phyloP scores from a whole-genome alignment of 164 flowering plant species.

The Vitis rotundifolia region DNA sequence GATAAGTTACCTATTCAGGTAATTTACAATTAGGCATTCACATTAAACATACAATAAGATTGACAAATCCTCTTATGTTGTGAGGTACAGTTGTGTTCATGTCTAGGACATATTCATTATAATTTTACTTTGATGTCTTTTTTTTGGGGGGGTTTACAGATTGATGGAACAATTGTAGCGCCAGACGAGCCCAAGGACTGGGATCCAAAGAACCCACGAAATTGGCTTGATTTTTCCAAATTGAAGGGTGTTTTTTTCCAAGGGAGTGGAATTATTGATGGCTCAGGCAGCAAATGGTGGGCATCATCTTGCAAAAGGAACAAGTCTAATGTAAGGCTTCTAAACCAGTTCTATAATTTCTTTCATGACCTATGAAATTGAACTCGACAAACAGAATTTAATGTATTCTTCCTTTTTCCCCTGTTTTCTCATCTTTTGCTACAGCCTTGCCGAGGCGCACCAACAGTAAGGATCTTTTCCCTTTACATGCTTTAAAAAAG shows the following conservation, averaged over 20 bases:
- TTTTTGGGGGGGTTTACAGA: constrained; percentile 36
- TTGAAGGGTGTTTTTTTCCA: constrained; percentile 61
- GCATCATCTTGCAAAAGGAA: constrained; percentile 92
- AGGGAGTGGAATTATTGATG: constrained; percentile 90
- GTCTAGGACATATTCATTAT: neutral
- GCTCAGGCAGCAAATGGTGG: constrained; percentile 97
- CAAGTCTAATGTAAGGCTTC: constrained; percentile 62
- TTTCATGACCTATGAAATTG: neutral
- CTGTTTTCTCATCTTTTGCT: constrained; percentile 5
- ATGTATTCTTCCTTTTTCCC: constrained; percentile 10
- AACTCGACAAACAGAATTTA: neutral
- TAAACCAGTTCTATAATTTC: neutral
- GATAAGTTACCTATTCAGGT: constrained; percentile 69
- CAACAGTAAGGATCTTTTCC: constrained; percentile 59
- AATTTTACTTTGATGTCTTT: neutral
- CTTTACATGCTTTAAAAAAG: neutral
- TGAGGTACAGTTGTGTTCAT: neutral
- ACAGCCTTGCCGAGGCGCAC: constrained; percentile 92
- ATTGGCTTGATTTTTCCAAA: constrained; percentile 80
- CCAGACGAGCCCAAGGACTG: constrained; percentile 83
- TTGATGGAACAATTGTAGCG: constrained; percentile 80
- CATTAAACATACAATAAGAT: neutral
- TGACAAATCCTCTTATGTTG: neutral
- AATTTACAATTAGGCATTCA: neutral
- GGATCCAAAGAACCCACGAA: constrained; percentile 66